Base-by-base conservation (phyloP, 345 rosid genomes). In the Eucalyptus marginata region DNA sequence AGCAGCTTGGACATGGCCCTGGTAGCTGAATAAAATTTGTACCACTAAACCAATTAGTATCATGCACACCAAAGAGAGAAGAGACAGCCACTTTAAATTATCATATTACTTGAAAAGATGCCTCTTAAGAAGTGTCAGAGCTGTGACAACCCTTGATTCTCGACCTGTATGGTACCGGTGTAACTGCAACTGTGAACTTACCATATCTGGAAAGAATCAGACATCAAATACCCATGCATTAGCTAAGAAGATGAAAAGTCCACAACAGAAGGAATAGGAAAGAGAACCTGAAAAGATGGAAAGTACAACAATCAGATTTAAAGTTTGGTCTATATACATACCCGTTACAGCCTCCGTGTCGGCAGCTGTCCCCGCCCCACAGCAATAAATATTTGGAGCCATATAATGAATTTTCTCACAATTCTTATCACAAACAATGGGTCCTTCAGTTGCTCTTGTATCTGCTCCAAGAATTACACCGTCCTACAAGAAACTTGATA, bases 301-400 rank as follows among this genome's bases (percentile, higher is more conserved):
- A 49, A 66, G 51, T 51, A 76, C 9, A 50, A 88, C 7, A 49
- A 64, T 22, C 64, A 62, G 66, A 51, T 40, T 76, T 76, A 76
- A 68, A 31, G 87, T 76, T 40, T 40, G 15, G 47, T 76, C 83
- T 40, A 40, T 44, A n/a, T 86, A 49, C 85, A 54, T 91, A 98
- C 99, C 99, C 85, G 99, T 98, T 59, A 98, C 99, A 71, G 99
- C 99, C 94, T 97, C 99, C 5, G 99, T 96, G 90, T 98, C 99
- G 64, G 99, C 99, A 88, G 99, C 99, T 79, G 97, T 96, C 92
- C 99, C 99, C 11, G 98, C 99, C 92, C 98, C 99, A 92, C 99
- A 98, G 89, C 99, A 97, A 81, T 96, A 97, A 83, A 97, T 96
- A 91, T 98, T 98, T 59, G 99, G 99, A 33, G 99, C 99, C 99